Base-by-base conservation (phyloP, 805 yeast genomes). In the Metschnikowia matae region DNA sequence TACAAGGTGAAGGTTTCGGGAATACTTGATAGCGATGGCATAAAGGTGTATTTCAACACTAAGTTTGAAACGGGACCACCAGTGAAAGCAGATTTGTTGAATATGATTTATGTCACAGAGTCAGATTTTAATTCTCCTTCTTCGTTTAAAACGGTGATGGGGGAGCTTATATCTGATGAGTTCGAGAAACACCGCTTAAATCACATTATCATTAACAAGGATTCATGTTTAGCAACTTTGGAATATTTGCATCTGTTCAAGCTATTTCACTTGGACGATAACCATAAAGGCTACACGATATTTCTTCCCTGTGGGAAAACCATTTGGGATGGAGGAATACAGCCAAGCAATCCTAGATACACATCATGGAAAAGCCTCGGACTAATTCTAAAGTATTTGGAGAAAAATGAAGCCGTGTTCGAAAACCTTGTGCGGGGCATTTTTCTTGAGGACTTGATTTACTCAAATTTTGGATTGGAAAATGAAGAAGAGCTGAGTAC, bases 271-370 rank as follows among this genome's bases (percentile, higher is more conserved):
- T 71, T 85, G 39, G 68, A 75, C 11, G 75, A 74, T 4, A 85
- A 84, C 51, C 61, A 60, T 26, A 60, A 70, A 18, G 95, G 95
- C 0, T 89, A 89, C 68, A 81, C 97, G 0, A 67, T 85, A 0
- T 79, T 91, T 48, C 69, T 91, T 29, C 98, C 98, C 0, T 84
- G 90, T 50, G 82, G 86, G 74, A 50, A 51, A 42, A 45, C 52
- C n/a, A 8, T 49, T 11, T 51, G 58, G 54, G 56, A 55, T 15
- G 53, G 56, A 17, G 40, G 35, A 13, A 32, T 40, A 2, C 26
- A 10, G 20, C 40, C 46, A 15, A 15, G 21, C 33, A 53, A 45
- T 35, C 54, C 49, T 26, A 46, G 53, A 44, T 49, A 47, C 23
- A 61, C 59, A 39, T 79, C 91, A 0, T 90, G 96, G 96, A 75